Conservation (phyloP, 805 yeast species). For the Dipodascus albidus region DNA sequence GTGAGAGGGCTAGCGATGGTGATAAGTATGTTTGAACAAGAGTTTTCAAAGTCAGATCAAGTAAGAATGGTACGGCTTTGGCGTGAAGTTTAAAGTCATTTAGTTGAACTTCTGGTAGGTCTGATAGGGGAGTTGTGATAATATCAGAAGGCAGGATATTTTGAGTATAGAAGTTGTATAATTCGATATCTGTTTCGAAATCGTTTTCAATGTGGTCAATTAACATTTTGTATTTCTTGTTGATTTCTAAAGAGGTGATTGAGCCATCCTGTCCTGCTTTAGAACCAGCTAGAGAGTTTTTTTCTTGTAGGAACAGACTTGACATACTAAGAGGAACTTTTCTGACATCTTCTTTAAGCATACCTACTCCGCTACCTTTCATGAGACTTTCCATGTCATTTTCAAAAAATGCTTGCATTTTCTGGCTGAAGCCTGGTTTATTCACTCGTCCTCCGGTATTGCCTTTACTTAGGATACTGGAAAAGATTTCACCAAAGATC, state of each 20-base stretch:
- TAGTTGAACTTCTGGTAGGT: conserved; percentile 2
- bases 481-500: conserved; percentile 13
- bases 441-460: neutral
- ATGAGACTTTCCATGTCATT: neutral
- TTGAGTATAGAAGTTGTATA: conserved; percentile 15
- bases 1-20: conserved; percentile 25
- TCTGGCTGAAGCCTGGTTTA: conserved; percentile 3
- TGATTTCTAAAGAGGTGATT: neutral
- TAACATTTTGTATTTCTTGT: conserved; percentile 6
- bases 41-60: conserved; percentile 11
- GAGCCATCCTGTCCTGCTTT: conserved; percentile 1
- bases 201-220: conserved; percentile 16
- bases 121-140: neutral
- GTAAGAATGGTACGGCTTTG: conserved; percentile 11
- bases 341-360: conserved; percentile 11
- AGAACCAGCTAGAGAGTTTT: neutral
- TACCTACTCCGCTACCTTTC: conserved; percentile 7
- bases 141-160: conserved; percentile 7
- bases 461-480: conserved; percentile 11
- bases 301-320: conserved; percentile 6
- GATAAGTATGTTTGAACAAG: conserved; percentile 18
- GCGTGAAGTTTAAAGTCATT: conserved; percentile 8
- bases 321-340: conserved; percentile 12
- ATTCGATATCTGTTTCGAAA: conserved; percentile 16
- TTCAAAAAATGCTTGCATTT: conserved; percentile 14